A percentile compares a stretch with the other conserved stretches of the same genome.
These are phyloP conservation scores for Sanguinoderma infundibulare DNA, from an alignment of 1,284 basidiomycete species.

Conservation along the genomic window DNA sequence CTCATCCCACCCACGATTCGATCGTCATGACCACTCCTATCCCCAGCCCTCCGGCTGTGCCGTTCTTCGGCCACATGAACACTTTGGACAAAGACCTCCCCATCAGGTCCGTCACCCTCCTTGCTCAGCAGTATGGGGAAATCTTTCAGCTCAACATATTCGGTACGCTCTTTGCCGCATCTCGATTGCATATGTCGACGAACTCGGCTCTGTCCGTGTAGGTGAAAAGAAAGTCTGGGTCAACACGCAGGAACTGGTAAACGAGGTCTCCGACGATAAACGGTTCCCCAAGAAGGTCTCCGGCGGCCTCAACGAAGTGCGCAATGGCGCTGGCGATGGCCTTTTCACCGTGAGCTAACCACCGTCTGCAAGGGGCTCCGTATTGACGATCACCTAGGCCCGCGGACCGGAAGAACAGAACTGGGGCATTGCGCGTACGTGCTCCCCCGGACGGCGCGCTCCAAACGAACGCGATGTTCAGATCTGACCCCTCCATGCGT, in stretches of 20 bases:
- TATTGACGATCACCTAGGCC: conserved; percentile 18
- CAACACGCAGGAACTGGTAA: conserved; percentile 42
- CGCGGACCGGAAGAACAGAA: conserved; percentile 46
- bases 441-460: neutral
- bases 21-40: conserved; percentile 35
- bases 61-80: conserved; percentile 50
- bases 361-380: neutral
- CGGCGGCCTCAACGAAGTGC: conserved; percentile 40
- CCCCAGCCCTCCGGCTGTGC: conserved; percentile 45
- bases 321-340: conserved; percentile 49
- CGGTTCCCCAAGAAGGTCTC: conserved; percentile 47
- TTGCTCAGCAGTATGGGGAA: conserved; percentile 50
- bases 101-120: conserved; percentile 40
- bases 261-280: conserved; percentile 50
- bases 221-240: conserved; percentile 35
- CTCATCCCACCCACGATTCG: neutral
- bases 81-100: conserved; percentile 45
- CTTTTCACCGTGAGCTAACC: conserved; percentile 40
- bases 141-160: conserved; percentile 47
- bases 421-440: conserved; percentile 53
- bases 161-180: conserved; percentile 32
- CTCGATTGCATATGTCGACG: neutral
- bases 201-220: neutral
- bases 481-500: neutral
- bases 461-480: neutral